Percentiles rank a stretch among this genome's conserved stretches.
These are phyloP conservation scores for Globisporangium ultimum DNA, from an alignment of 352 stramenopile genomes.

Conservation along the genomic window DNA sequence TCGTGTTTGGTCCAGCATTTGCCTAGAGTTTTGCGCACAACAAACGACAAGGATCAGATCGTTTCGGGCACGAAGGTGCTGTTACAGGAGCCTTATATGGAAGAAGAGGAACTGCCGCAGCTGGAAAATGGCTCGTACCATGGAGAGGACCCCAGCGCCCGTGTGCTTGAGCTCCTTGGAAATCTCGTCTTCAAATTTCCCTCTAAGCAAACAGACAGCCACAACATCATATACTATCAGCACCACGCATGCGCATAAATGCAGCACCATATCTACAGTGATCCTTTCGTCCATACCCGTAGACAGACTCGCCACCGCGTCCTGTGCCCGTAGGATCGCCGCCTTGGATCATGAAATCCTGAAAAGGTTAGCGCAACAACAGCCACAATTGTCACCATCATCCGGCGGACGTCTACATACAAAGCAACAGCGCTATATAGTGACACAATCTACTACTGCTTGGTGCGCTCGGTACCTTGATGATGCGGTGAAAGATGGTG, in stretches of 20 bases:
- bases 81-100: too few relatives aligned
- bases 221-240: neutral
- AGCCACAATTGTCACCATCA: neutral
- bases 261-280: neutral
- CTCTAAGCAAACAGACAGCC: slow-evolving; percentile 27
- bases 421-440: neutral
- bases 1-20: slow-evolving; percentile 90
- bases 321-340: slow-evolving; percentile 94
- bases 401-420: neutral
- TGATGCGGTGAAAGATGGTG: slow-evolving; percentile 95
- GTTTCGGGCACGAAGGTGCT: too few relatives aligned
- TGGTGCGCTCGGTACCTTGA: slow-evolving; percentile 46
- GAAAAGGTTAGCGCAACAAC: slow-evolving; percentile 2
- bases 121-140: slow-evolving; percentile 35
- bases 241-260: neutral
- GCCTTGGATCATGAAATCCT: slow-evolving; percentile 96
- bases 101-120: too few relatives aligned
- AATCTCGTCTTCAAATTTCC: slow-evolving; percentile 95
- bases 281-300: slow-evolving; percentile 44
- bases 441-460: too few relatives aligned
- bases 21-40: slow-evolving; percentile 33
- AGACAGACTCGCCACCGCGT: slow-evolving; percentile 90
- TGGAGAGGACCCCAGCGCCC: slow-evolving; percentile 88
- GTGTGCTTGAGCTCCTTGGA: slow-evolving; percentile 92
- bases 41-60: neutral